Evolutionary conservation across 345 rosid genomes (phyloP), one percentile per base, ranked within the genome.

Genomic region (Hevea brasiliensis): DNA sequence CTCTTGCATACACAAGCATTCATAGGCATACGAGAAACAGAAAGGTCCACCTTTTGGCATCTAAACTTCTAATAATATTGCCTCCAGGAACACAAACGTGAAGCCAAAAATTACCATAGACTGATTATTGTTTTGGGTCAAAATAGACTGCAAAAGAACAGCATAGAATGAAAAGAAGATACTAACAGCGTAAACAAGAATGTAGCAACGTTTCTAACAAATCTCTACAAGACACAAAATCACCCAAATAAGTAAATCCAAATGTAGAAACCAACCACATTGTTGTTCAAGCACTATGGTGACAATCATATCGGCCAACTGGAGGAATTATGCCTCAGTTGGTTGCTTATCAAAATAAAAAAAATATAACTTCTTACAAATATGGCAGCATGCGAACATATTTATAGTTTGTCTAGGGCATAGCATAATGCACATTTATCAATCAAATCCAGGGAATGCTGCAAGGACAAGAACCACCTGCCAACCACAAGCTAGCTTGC

Each of bases 401-500:
- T 63, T 24, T 63, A 23, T n/a, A 63, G 27, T n/a, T 21, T 50
- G 71, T 51, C 59, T 67, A 51, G 59, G 48, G 21, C 18, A 67
- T 67, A 67, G 21, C 24, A 50, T 50, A 10, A 27, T 45, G 37
- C 69, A 23, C 35, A 27, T 47, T 27, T 67, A 51, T 20, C 20
- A 4, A 44, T 53, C 8, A 51, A 67, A 67, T 51, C 41, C 41
- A 50, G 3, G 44, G 45, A 32, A 32, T 29, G 42, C 21, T 67
- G 44, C 6, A 29, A 55, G 24, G 58, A 9, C 58, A 21, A 54
- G 58, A n/a, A 18, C 8, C 58, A 54, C 24, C 67, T 63, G 27
- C 51, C 40, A 58, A 29, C 62, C 24, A 37, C 64, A 63, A 63
- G 32, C 14, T 65, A 65, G 51, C 51, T 65, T 32, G 37, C 4